Evolutionary conservation across 1,139 yeast genomes (phyloP).

Genomic region (Saccharomyces hybrid): DNA sequence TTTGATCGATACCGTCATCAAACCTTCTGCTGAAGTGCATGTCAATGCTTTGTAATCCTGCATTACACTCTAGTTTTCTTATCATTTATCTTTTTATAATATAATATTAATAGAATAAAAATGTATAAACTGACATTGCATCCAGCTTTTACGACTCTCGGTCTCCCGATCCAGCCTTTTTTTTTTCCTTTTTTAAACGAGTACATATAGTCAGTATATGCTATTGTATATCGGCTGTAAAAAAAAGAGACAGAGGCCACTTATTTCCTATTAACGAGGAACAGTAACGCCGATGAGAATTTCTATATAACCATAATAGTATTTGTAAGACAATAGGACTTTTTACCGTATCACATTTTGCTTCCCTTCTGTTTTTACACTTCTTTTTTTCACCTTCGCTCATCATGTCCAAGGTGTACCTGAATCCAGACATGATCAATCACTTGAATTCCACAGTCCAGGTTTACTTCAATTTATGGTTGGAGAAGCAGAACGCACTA

Average conservation of each 20-base stretch:
- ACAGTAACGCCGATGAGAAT: not conserved
- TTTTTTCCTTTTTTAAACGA: not conserved
- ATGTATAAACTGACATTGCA: conserved; percentile 1
- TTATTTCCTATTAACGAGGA: not conserved
- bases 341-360: not conserved
- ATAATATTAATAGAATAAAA: not conserved
- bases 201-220: not conserved
- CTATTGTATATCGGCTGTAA: not conserved
- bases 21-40: conserved; percentile 77
- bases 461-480: conserved; percentile 20
- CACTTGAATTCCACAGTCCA: conserved; percentile 25
- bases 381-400: not conserved
- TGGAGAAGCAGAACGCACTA: conserved; percentile 12
- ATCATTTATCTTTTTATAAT: not conserved
- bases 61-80: not conserved
- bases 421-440: conserved; percentile 23
- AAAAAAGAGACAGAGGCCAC: not conserved
- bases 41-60: conserved; percentile 48
- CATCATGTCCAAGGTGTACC: conserved; percentile 17
- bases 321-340: not conserved
- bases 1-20: conserved; percentile 70
- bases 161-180: not conserved
- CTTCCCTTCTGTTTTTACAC: not conserved
- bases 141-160: not conserved
- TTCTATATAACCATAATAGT: not conserved